These are phyloP conservation scores for Cladosporium sp. DNA, from an alignment of 2,329 filamentous ascomycete genomes.

Conservation along the genomic window DNA sequence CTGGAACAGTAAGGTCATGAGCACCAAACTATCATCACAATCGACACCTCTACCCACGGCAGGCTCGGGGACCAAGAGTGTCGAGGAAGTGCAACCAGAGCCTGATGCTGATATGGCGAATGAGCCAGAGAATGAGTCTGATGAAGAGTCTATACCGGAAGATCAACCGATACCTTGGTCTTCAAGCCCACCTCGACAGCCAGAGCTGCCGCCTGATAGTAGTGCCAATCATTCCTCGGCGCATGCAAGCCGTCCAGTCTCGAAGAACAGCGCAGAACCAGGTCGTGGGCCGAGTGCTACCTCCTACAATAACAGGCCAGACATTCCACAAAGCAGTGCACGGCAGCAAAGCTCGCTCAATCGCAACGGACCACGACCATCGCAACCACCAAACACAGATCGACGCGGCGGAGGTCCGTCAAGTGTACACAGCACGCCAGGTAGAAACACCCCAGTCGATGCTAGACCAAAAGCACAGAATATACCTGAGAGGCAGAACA, in stretches of 20 bases:
- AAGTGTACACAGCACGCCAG: too few relatives aligned
- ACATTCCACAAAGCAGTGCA: too few relatives aligned
- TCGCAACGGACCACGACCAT: too few relatives aligned
- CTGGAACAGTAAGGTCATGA: constrained; percentile 20
- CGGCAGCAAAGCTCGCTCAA: too few relatives aligned
- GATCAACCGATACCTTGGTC: constrained; percentile 11
- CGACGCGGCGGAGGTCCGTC: too few relatives aligned
- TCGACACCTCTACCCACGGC: background rate
- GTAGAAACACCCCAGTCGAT: too few relatives aligned
- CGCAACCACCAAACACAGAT: too few relatives aligned
- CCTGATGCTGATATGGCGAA: background rate
- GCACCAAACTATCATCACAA: constrained; percentile 14
- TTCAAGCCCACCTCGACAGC: background rate
- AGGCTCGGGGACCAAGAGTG: background rate
- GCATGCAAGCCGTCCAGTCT: background rate
- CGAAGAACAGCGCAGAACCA: too few relatives aligned
- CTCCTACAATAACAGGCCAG: too few relatives aligned
- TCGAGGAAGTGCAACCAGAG: background rate
- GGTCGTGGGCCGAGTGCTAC: too few relatives aligned
- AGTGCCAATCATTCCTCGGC: constrained; percentile 5
- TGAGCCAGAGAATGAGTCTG: background rate
- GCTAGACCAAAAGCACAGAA: too few relatives aligned
- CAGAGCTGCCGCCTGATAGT: constrained; percentile 9
- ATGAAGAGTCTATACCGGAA: background rate
- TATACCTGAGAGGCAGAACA: too few relatives aligned